These are phyloP conservation scores for Herpetomonas samuelpessoai DNA, from an alignment of 208 protist genomes.

Conservation along the genomic window DNA sequence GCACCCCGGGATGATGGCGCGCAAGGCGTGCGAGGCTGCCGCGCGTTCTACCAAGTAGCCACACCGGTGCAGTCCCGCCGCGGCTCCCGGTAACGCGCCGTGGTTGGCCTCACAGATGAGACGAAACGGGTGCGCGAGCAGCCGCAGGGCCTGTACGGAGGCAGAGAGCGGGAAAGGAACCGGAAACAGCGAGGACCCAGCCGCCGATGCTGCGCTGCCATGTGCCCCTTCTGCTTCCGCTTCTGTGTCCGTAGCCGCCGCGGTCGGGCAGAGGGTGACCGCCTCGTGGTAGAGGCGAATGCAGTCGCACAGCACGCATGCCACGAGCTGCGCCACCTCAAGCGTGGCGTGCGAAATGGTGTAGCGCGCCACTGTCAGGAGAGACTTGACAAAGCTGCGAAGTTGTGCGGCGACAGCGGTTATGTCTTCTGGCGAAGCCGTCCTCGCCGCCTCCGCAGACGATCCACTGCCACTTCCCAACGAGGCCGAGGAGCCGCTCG, in stretches of 20 bases:
- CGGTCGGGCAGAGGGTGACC: background rate
- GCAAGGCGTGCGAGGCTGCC: constrained; percentile 43
- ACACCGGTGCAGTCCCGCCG: constrained; percentile 26
- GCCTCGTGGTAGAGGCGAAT: constrained; percentile 33
- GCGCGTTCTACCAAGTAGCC: constrained; percentile 53
- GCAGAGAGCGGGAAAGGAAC: constrained; percentile 33
- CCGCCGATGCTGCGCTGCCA: background rate
- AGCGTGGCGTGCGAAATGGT: too few relatives aligned
- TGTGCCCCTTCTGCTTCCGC: background rate
- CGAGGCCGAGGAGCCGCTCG: too few relatives aligned
- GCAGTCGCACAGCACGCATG: constrained; percentile 60
- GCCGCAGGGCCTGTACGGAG: constrained; percentile 43
- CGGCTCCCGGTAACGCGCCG: background rate
- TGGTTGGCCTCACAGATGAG: background rate
- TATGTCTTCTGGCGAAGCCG: too few relatives aligned
- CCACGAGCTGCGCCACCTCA: constrained; percentile 56
- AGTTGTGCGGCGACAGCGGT: too few relatives aligned
- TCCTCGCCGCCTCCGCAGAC: too few relatives aligned
- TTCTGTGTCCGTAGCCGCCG: background rate
- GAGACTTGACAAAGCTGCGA: background rate
- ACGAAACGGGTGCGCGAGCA: constrained; percentile 44
- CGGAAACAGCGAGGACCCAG: constrained; percentile 1
- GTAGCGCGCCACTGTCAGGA: too few relatives aligned
- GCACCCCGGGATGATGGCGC: constrained; percentile 50
- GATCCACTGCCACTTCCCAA: too few relatives aligned